phyloP scores from a whole-genome alignment of 192 early-diverging fungal genomes.

The Coemansia sp. region DNA sequence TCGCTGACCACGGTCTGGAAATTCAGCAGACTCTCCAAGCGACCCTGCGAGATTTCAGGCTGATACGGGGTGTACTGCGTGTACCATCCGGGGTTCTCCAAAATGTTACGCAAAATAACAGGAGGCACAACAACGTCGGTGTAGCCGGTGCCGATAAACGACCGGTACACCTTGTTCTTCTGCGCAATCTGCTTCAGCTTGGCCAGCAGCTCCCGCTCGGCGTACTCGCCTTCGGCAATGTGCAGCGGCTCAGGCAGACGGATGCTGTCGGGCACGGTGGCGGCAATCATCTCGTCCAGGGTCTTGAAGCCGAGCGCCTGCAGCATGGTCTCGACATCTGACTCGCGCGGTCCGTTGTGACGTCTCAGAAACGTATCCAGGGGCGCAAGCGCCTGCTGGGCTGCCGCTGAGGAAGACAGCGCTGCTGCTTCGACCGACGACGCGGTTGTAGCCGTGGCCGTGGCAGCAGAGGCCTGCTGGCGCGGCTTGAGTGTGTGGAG shows the following conservation, averaged over 20 bases:
- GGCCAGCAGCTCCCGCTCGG: slow-evolving; percentile 87
- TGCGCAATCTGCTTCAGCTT: slow-evolving; percentile 81
- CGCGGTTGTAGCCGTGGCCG: neutral
- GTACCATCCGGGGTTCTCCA: slow-evolving; percentile 99
- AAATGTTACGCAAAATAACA: slow-evolving; percentile 93
- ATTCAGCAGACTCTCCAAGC: slow-evolving; percentile 95
- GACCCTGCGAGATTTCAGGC: slow-evolving; percentile 98
- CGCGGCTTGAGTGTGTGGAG: slow-evolving; percentile 54
- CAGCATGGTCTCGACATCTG: slow-evolving; percentile 83
- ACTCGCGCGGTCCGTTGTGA: slow-evolving; percentile 82
- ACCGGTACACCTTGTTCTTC: slow-evolving; percentile 89
- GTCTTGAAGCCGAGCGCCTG: slow-evolving; percentile 73
- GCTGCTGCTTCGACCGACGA: slow-evolving; percentile 3
- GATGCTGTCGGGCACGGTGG: slow-evolving; percentile 84
- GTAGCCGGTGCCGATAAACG: slow-evolving; percentile 98
- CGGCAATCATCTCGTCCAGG: slow-evolving; percentile 80
- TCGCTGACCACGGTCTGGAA: slow-evolving; percentile 97
- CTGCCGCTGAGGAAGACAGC: slow-evolving; percentile 13
- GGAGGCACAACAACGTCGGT: slow-evolving; percentile 86
- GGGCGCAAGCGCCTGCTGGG: slow-evolving; percentile 40
- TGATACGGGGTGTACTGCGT: slow-evolving; percentile 99
- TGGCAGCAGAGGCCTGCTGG: slow-evolving; percentile 39
- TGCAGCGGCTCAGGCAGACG: slow-evolving; percentile 68
- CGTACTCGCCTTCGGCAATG: slow-evolving; percentile 71
- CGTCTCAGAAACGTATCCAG: slow-evolving; percentile 79